These are phyloP conservation scores for Leccinum cinnamomeum DNA, from an alignment of 1,284 basidiomycete species.

Conservation along the genomic window DNA sequence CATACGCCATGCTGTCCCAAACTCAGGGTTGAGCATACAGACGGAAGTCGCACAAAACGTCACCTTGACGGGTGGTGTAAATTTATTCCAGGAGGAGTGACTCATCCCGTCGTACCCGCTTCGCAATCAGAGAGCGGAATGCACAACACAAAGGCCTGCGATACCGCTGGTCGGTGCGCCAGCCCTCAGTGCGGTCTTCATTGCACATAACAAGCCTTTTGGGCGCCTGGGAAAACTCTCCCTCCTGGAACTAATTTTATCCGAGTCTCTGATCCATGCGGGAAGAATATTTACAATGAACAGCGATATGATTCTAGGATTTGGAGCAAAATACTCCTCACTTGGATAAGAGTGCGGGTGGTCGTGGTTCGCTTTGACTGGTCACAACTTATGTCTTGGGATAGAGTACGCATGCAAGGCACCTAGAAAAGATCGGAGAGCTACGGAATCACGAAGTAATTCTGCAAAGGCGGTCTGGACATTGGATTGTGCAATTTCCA, in stretches of 20 bases:
- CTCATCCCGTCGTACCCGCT: neutral
- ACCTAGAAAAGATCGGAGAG: neutral
- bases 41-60: no score
- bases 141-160: neutral
- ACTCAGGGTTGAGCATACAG: no score
- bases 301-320: neutral
- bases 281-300: neutral
- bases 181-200: neutral
- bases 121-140: neutral
- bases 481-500: conserved; percentile 11
- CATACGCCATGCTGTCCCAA: no score
- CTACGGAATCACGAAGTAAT: neutral
- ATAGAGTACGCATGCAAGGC: neutral
- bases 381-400: neutral
- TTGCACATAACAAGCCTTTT: neutral
- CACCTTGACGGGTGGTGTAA: neutral
- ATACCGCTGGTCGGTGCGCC: neutral
- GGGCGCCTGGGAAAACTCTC: neutral
- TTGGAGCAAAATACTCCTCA: conserved; percentile 52
- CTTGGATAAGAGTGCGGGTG: conserved; percentile 37
- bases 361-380: neutral
- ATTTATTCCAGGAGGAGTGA: neutral
- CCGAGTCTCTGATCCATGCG: neutral
- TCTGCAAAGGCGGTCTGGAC: conserved; percentile 4
- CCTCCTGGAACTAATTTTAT: neutral